phyloP scores from a whole-genome alignment of 2,329 filamentous ascomycete genomes.

The Fusarium sp. region DNA sequence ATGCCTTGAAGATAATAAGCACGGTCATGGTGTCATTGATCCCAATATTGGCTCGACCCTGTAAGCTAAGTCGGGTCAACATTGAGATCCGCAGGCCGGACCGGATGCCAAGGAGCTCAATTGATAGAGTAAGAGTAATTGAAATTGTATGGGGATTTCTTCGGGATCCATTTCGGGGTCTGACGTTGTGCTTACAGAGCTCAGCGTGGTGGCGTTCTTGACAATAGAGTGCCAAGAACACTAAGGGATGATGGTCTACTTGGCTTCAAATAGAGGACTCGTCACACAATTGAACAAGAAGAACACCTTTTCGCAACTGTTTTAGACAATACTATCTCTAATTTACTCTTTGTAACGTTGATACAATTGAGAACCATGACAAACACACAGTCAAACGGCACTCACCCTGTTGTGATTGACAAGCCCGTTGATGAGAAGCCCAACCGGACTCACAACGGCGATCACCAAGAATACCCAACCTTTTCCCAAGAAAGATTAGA shows the following conservation, averaged over 20 bases:
- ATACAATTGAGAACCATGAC: background rate
- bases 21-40: background rate
- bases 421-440: background rate
- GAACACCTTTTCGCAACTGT: accelerated
- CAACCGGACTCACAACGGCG: background rate
- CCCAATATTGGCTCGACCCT: too few species aligned
- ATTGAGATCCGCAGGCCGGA: too few species aligned
- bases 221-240: background rate
- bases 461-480: background rate
- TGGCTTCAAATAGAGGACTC: constrained; percentile 14
- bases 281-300: background rate
- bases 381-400: background rate
- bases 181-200: background rate
- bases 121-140: accelerated
- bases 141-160: background rate
- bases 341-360: accelerated
- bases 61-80: background rate
- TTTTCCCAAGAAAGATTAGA: background rate
- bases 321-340: accelerated
- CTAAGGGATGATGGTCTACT: background rate
- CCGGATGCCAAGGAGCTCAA: background rate
- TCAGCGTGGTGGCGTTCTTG: background rate
- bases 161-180: constrained; percentile 28
- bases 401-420: background rate
- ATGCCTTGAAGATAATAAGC: background rate